A percentile compares a stretch with the other conserved stretches of the same genome.
Conservation (phyloP, 345 rosid genomes). For the Aegle marmelos region DNA sequence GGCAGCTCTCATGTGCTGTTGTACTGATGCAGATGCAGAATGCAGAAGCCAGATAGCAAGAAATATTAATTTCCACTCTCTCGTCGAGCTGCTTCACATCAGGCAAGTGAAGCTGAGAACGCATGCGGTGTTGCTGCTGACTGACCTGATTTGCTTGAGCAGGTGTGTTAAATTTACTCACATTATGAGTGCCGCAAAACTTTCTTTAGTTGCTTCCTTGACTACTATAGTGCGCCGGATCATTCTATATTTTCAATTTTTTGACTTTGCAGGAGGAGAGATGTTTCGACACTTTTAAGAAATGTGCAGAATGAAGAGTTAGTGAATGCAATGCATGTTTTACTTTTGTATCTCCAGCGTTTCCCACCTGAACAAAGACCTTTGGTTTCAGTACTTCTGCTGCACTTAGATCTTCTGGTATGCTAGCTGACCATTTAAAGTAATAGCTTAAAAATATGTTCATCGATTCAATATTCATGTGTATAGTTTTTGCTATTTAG, state of each 20-base stretch:
- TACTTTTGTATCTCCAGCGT: slow-evolving; percentile 43
- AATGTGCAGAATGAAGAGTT: slow-evolving; percentile 39
- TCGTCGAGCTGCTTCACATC: slow-evolving; percentile 45
- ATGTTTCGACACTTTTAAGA: slow-evolving; percentile 25
- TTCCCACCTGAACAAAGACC: slow-evolving; percentile 38
- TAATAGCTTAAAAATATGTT: background rate
- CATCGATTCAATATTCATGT: background rate
- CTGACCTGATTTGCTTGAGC: slow-evolving; percentile 48
- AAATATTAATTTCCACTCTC: slow-evolving; percentile 27
- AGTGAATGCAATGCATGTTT: slow-evolving; percentile 35
- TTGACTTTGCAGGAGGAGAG: slow-evolving; percentile 39
- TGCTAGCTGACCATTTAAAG: background rate
- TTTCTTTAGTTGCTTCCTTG: background rate
- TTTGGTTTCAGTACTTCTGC: slow-evolving; percentile 42
- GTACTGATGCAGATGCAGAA: slow-evolving; percentile 48
- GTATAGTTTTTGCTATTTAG: background rate
- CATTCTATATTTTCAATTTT: background rate
- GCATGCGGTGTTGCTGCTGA: slow-evolving; percentile 39
- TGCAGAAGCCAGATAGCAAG: slow-evolving; percentile 44
- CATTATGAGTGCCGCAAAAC: background rate
- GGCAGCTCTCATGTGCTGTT: slow-evolving; percentile 39
- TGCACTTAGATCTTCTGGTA: slow-evolving; percentile 55
- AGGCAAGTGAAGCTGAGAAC: slow-evolving; percentile 35
- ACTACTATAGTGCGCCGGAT: background rate
- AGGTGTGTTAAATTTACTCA: slow-evolving; percentile 29